Base-by-base conservation (phyloP, 2,329 filamentous ascomycete species). In the Aspergillus transmontanensis region DNA sequence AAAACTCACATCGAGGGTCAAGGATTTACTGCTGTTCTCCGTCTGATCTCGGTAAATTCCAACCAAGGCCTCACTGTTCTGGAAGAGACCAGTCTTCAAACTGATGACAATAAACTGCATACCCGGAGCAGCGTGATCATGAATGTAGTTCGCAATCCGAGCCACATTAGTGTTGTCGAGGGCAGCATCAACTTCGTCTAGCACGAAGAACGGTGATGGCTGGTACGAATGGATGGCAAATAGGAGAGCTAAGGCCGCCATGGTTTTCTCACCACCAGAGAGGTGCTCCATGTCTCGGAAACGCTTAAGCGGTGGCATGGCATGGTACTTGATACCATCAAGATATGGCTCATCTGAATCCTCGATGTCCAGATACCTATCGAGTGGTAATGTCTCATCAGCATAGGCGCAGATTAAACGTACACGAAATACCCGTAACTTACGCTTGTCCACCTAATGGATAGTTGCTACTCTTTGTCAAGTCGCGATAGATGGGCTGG, bases 31-130 rank as follows among this genome's bases (percentile, higher is more conserved):
- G 73, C 90, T 96, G 80, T 98, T 99, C 62, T 93, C 92, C 61
- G 90, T 89, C 81, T 99, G 95, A 75, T 99, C 96, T 69, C 95
- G 86, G 82, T 97, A 98, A 12, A 99, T 93, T 58, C 95, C 95
- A 5, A 99, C 93, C 71, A 99, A 79, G 65, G 93, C 96, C 84
- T 99, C 94, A 74, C 93, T 97, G 78, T 96, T 92, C 80, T 99
- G 94, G 82, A 98, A 99, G 61, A 99, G 83, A 1, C 93, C 94
- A 0, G 93, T 91, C 85, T 99, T 99, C 76, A 99, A 85, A 81
- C 89, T 93, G 78, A 99, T 99, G 69, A 99, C 95, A 65, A 99
- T 96, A 71, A 99, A 99, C 78, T 99, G 95, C 93, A 98, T 98
- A 16, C 96, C 96, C 1, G 95, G 95, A 0, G 93, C 92, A 0